These are phyloP conservation scores for Paragyromitra xinjiangensis DNA, from an alignment of 495 filamentous ascomycete genomes.

Conservation along the genomic window DNA sequence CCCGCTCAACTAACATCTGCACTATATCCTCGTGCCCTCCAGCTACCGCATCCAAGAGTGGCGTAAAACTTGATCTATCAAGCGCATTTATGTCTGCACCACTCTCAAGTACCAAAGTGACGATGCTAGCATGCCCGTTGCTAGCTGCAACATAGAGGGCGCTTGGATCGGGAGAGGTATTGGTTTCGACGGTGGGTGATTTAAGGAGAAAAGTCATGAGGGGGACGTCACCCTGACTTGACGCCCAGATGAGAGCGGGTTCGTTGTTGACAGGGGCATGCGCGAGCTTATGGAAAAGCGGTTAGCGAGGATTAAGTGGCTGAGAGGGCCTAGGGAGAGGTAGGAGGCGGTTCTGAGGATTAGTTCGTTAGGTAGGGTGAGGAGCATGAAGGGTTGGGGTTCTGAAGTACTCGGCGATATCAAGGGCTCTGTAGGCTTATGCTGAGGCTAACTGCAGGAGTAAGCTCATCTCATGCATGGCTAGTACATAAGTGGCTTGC, in stretches of 20 bases:
- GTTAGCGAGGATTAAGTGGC: conserved; percentile 19
- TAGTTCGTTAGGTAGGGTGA: conserved; percentile 30
- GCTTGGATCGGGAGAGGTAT: not conserved
- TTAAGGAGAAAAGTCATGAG: not conserved
- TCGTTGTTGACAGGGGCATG: not conserved
- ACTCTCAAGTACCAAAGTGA: not conserved
- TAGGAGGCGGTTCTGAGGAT: conserved; percentile 21
- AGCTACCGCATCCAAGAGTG: not conserved
- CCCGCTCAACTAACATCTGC: not conserved
- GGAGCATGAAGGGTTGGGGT: not conserved
- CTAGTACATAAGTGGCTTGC: no score
- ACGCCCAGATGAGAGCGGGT: conserved; percentile 2
- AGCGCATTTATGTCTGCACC: not conserved
- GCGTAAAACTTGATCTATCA: not conserved
- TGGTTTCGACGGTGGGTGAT: not conserved
- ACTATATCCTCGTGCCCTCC: not conserved
- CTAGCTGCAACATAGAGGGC: not conserved
- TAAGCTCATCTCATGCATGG: no score
- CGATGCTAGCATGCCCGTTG: not conserved
- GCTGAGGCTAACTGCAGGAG: no score
- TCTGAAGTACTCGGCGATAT: not conserved
- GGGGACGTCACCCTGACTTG: not conserved
- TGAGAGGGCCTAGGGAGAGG: conserved; percentile 3
- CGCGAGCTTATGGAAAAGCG: conserved; percentile 2
- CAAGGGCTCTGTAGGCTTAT: no score